Evolutionary conservation across 331 rosid genomes (phyloP), one percentile per base, ranked within the genome.

Genomic region (Acacia pycnantha): DNA sequence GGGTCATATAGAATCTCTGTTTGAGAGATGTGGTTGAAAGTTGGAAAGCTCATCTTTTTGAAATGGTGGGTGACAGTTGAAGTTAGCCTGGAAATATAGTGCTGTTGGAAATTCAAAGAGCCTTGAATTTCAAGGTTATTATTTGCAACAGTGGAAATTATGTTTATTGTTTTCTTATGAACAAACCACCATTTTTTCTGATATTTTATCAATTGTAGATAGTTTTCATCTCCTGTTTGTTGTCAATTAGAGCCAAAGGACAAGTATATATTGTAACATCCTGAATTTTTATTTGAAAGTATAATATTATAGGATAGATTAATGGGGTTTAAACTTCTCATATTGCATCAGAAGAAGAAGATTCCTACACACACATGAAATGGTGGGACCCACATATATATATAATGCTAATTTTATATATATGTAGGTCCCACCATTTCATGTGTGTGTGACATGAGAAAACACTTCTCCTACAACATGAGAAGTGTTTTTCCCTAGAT

Each of bases 101-200:
- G 82, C 70, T 79, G 37, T 56, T 77, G 76, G 83, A 41, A 24
- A 79, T 51, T 51, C 47, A 26, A 62, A 66, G 53, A 79, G 62
- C 53, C 66, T 9, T 3, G 26, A 27, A 31, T 31, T 31, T 31
- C 77, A 77, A 82, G 84, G 85, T 83, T 29, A 58, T 73, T 76
- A 56, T 26, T 31, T 82, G 66, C 80, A 33, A 18, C 67, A 76
- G 61, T 72, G 33, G 40, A 65, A 54, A n/a, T 31, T 44, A 31
- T 86, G 54, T 46, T 79, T 77, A 29, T 44, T 37, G 8, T 37
- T 16, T 4, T 50, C 44, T 27, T 31, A 21, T 19, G 29, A 58
- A 50, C 76, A 66, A 33, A 26, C 40, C 50, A 16, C 80, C 21
- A 37, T 59, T 77, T 61, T 15, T 4, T 12, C 43, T 48, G 35